Percentiles rank a stretch among this genome's conserved stretches.
These are phyloP conservation scores for Candida adriatica DNA, from an alignment of 805 yeast species.

Conservation along the genomic window DNA sequence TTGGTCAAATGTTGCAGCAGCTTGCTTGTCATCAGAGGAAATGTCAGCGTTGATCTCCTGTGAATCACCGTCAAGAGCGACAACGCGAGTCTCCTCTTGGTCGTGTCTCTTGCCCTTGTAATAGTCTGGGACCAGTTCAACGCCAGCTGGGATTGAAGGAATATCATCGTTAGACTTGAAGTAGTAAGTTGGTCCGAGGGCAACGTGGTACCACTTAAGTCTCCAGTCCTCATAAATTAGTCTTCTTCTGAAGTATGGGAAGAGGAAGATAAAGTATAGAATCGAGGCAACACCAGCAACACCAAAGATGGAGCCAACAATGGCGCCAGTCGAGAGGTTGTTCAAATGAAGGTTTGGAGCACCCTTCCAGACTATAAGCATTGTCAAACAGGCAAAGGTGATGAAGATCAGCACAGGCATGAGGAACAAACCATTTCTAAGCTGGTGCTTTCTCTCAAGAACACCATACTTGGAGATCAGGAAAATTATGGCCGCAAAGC, in stretches of 20 bases:
- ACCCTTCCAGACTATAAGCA: conserved; percentile 78
- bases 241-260: conserved; percentile 58
- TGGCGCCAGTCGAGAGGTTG: conserved; percentile 44
- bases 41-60: too few species aligned
- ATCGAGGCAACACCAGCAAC: conserved; percentile 51
- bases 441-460: conserved; percentile 48
- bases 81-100: conserved; percentile 9
- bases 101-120: conserved; percentile 52
- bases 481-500: conserved; percentile 52
- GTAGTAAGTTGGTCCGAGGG: conserved; percentile 49
- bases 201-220: conserved; percentile 46
- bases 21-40: conserved; percentile 18
- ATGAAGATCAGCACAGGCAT: conserved; percentile 57
- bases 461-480: conserved; percentile 53
- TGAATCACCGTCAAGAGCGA: conserved; percentile 3
- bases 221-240: conserved; percentile 62
- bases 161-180: conserved; percentile 50
- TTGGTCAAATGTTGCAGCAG: conserved; percentile 14
- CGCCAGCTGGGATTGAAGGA: conserved; percentile 63
- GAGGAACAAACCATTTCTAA: conserved; percentile 48
- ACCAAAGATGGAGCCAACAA: conserved; percentile 55
- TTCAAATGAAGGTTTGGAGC: conserved; percentile 60
- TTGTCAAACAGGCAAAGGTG: conserved; percentile 57
- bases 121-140: conserved; percentile 51
- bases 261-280: conserved; percentile 45